Conservation (phyloP, 768 basidiomycete genomes). For the Hortiboletus campestris region DNA sequence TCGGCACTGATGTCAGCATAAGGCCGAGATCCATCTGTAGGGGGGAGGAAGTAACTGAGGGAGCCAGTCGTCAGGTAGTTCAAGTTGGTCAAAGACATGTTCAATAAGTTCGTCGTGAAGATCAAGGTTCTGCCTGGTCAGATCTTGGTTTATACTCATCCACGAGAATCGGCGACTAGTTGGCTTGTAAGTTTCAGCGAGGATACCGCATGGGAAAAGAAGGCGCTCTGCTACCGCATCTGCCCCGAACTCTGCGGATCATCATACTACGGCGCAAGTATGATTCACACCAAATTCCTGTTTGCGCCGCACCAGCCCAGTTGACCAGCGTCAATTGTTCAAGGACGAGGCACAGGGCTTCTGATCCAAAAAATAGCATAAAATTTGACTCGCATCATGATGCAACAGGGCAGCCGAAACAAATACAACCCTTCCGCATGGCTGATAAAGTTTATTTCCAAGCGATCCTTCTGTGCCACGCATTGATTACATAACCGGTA, state of each 20-base stretch:
- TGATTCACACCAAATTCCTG: no score
- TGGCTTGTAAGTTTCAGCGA: not conserved
- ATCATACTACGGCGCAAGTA: not conserved
- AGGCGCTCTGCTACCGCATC: not conserved
- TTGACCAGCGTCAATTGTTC: no score
- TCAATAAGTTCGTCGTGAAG: not conserved
- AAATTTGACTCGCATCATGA: no score
- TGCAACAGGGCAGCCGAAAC: no score
- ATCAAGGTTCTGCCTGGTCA: conserved; percentile 22
- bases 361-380: no score
- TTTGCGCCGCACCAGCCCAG: no score
- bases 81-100: conserved; percentile 16
- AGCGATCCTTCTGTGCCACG: no score
- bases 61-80: conserved; percentile 15
- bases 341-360: no score
- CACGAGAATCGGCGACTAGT: not conserved
- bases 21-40: conserved; percentile 17
- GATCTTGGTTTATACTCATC: conserved; percentile 30
- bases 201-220: not conserved
- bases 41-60: conserved; percentile 19
- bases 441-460: no score
- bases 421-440: no score
- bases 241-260: not conserved
- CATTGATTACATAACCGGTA: no score
- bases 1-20: conserved; percentile 20